Conservation (phyloP, 2,329 filamentous ascomycete species). For the Claviceps spartinae region DNA sequence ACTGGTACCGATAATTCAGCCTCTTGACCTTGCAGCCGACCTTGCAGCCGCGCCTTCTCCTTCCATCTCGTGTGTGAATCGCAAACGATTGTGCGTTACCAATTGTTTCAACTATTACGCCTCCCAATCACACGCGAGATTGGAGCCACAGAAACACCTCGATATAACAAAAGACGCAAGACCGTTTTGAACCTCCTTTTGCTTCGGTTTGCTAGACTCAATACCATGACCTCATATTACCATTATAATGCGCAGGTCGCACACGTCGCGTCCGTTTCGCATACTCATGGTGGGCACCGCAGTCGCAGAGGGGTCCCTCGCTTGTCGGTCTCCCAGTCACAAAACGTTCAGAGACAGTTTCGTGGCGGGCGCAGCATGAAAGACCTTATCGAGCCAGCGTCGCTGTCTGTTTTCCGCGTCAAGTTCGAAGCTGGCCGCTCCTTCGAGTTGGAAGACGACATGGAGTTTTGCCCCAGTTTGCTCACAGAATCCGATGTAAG, state of each 20-base stretch:
- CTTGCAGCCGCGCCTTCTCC: neutral
- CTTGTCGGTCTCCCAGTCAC: slow-evolving; percentile 50
- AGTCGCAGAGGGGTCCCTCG: slow-evolving; percentile 71
- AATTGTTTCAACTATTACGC: too few relatives aligned
- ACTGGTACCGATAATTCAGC: too few relatives aligned
- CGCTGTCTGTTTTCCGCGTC: slow-evolving; percentile 64
- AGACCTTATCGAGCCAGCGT: slow-evolving; percentile 67
- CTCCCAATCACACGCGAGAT: too few relatives aligned
- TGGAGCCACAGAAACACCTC: neutral
- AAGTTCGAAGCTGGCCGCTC: slow-evolving; percentile 85
- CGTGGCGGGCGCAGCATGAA: slow-evolving; percentile 76
- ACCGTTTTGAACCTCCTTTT: neutral
- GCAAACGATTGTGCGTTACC: too few relatives aligned
- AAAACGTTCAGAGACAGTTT: slow-evolving; percentile 78
- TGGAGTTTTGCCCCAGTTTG: slow-evolving; percentile 87
- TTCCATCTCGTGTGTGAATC: too few relatives aligned
- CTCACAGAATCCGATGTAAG: slow-evolving; percentile 88
- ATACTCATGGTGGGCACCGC: slow-evolving; percentile 63
- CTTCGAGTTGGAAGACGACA: slow-evolving; percentile 90
- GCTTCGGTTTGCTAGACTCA: too few relatives aligned
- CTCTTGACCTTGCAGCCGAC: neutral
- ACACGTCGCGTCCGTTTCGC: slow-evolving; percentile 45
- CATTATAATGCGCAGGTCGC: slow-evolving; percentile 47
- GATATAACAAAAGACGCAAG: neutral
- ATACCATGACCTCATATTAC: slow-evolving; percentile 49